Evolutionary conservation across 1,139 yeast genomes (phyloP).

Genomic region (Taphrina populina): DNA sequence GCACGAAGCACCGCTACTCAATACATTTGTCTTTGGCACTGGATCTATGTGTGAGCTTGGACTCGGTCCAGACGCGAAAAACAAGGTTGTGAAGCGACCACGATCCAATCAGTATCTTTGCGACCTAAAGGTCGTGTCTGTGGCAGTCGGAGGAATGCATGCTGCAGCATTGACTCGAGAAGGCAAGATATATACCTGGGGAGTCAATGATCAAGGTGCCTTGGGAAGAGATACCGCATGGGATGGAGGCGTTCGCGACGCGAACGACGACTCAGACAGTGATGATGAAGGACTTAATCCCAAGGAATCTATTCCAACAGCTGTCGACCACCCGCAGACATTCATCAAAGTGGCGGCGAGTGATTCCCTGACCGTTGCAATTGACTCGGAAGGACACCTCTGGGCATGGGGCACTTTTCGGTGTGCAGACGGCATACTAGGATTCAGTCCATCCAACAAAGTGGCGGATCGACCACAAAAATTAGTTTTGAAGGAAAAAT

Average conservation of each 20-base stretch:
- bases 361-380: slow-evolving; percentile 80
- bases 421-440: slow-evolving; percentile 85
- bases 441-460: slow-evolving; percentile 66
- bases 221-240: slow-evolving; percentile 81
- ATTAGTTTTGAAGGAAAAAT: slow-evolving; percentile 61
- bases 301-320: slow-evolving; percentile 81
- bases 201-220: slow-evolving; percentile 88
- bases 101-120: slow-evolving; percentile 76
- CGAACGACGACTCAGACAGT: slow-evolving; percentile 60
- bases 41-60: slow-evolving; percentile 98
- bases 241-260: slow-evolving; percentile 64
- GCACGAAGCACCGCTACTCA: slow-evolving; percentile 47
- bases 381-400: slow-evolving; percentile 78
- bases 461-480: slow-evolving; percentile 68
- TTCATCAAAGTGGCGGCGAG: slow-evolving; percentile 89
- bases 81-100: slow-evolving; percentile 93
- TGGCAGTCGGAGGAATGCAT: slow-evolving; percentile 97
- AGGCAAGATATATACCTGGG: slow-evolving; percentile 93
- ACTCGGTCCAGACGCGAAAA: slow-evolving; percentile 81
- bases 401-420: slow-evolving; percentile 97
- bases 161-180: slow-evolving; percentile 72
- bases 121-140: slow-evolving; percentile 67
- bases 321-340: slow-evolving; percentile 60
- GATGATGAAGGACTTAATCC: slow-evolving; percentile 84
- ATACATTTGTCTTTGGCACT: slow-evolving; percentile 89